Conservation (phyloP, 2,329 filamentous ascomycete genomes). For the Xylariaceae sp. region DNA sequence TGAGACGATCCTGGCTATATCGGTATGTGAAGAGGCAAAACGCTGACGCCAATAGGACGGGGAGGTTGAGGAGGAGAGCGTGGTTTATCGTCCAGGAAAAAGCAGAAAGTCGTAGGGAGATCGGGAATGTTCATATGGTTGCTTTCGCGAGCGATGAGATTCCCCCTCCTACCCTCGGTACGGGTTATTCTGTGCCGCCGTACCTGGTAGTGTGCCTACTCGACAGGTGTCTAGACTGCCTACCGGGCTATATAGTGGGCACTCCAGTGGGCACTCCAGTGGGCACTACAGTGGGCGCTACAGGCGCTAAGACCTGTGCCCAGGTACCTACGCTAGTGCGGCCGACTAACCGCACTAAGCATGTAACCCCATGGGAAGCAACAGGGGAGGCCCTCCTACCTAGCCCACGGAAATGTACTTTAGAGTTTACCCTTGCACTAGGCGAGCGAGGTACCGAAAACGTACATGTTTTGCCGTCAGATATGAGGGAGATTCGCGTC, state of each 20-base stretch:
- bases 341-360: neutral
- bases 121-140: conserved; percentile 10
- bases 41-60: neutral
- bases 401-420: neutral
- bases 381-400: too few species aligned
- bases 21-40: neutral
- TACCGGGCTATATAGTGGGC: too few species aligned
- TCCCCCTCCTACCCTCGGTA: conserved; percentile 16
- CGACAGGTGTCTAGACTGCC: neutral
- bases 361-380: neutral
- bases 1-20: neutral
- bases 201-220: neutral
- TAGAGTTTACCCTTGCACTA: neutral
- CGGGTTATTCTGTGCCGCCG: neutral
- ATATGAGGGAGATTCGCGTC: neutral
- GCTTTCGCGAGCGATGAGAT: conserved; percentile 14
- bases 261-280: too few species aligned
- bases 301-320: neutral
- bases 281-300: neutral
- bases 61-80: neutral
- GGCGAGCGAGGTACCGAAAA: neutral
- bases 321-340: neutral
- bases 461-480: neutral
- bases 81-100: neutral
- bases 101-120: neutral